Base-by-base conservation (phyloP, 306 rosid species). In the Fragaria ananassa region DNA sequence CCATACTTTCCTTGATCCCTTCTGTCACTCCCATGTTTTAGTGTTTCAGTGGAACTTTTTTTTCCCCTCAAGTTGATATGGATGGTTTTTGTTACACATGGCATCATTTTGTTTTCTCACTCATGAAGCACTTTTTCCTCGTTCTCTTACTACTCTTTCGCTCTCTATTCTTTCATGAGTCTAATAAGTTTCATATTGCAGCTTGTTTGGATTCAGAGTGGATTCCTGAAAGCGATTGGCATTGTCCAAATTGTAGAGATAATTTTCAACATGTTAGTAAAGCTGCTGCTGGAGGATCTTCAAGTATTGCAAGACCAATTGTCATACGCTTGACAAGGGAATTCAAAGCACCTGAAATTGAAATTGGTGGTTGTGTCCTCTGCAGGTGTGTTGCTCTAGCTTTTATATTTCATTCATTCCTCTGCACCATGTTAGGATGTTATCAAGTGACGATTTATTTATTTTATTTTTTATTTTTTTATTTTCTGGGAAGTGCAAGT, bases 321-420 rank as follows among this genome's bases (percentile, higher is more conserved):
- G 91, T 92, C 73, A 89, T 96, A 78, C 86, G 93, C 81, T 89
- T 92, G 87, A 90, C 96, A 25, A 84, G 97, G 68, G 93, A 89
- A 44, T 97, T 92, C 74, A 89, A 89, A 81, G 86, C 90, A 37
- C 96, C 98, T 4, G 98, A 92, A 29, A 86, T 78, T 82, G 96
- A 91, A 81, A 91, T 91, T 83, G 99, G 99, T 64, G 99, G 99
- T 74, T 96, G 99, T 74, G 97, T 92, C 80, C 91, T 96, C 77
- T 96, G 99, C 88, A 92, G 97, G 99, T 95, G 72, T 76, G 86
- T 72, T 82, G 61, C 80, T 62, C 63, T 57, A 21, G 4, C 35
- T 42, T 44, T 1, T 46, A 2, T 60, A 11, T 23, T 13, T 34
- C 46, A 29, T 53, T 45, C 9, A 34, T 41, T 39, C 42, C 60